Base-by-base conservation (phyloP, 768 basidiomycete species). In the Goffeauzyma gilvescens region DNA sequence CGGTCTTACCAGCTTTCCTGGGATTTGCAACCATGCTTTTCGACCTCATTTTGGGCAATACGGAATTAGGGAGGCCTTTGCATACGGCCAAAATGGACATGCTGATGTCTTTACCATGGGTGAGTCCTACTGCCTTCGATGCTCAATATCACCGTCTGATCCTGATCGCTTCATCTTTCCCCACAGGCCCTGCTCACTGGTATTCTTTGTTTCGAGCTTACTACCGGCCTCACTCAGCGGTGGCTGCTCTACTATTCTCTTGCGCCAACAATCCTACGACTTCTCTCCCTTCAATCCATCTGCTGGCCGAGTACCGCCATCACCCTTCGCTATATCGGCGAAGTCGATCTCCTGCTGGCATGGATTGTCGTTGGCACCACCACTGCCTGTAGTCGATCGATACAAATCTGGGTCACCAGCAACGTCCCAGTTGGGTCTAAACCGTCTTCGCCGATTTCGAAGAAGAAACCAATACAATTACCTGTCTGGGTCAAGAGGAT, bases 321-420 rank as follows among this genome's bases (percentile, higher is more conserved):
- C 28, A 89, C 84, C 1, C 74, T 90, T 24, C 72, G 69, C 41
- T 65, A 86, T 38, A 69, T 95, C 33, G 76, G 78, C 23, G 70
- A 72, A 14, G 68, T 67, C 25, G 73, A 86, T 7, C 84, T 86
- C 0, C 76, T 83, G n/a, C 66, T 80, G 4, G 79, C 75, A 38
- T 96, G 90, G 90, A 79, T 84, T 3, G 72, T 79, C 9, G 81
- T 95, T 36, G 87, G 79, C 0, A 86, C 79, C 10, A 84, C 82
- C 34, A 93, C 90, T 0, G 82, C 78, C 55, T 68, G 78, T 42
- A 60, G 55, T 4, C 53, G 63, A 6, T 42, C 57, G 4, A 72
- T 95, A 42, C 84, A 93, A 66, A 78, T 93, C 46, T 96, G 87
- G 86, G 87, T 93, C 20, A 90, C 87, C 30, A 81, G 78, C 57